phyloP scores from a whole-genome alignment of 441 rosid species.

The Eutrema salsugineum region DNA sequence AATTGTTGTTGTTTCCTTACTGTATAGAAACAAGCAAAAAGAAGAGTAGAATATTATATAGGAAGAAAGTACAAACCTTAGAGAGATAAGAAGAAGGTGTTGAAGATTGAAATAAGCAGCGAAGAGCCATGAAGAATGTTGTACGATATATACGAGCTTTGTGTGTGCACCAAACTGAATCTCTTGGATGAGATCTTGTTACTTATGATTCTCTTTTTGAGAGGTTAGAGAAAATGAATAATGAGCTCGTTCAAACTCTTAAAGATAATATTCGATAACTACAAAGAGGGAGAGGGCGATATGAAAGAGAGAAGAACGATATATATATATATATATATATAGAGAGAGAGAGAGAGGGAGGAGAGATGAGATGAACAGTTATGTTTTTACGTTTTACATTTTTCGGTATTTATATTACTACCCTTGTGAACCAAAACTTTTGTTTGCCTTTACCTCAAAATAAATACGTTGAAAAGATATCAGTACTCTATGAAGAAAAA shows the following conservation, averaged over 20 bases:
- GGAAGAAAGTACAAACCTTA: slow-evolving; percentile 12
- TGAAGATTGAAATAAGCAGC: slow-evolving; percentile 19
- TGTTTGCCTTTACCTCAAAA: not conserved
- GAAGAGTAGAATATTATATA: not conserved
- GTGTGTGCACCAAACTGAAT: not conserved
- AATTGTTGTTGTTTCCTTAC: not conserved
- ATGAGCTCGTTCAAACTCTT: not conserved
- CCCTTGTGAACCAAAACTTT: not conserved
- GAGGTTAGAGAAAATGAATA: not conserved
- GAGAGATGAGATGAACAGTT: not conserved
- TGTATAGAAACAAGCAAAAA: not conserved
- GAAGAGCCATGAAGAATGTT: slow-evolving; percentile 23
- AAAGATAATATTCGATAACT: not conserved
- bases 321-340: not conserved
- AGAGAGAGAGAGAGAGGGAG: not conserved
- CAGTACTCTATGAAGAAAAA: too few species aligned
- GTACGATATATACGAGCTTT: slow-evolving; percentile 16
- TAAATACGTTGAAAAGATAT: not conserved
- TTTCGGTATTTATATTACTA: not conserved
- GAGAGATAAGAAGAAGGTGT: slow-evolving; percentile 12
- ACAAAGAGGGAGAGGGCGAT: not conserved
- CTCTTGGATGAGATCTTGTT: not conserved
- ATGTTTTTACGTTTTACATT: not conserved
- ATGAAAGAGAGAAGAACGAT: not conserved
- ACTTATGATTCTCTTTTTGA: not conserved